phyloP scores from a whole-genome alignment of 306 rosid genomes.

The Rosa persica region DNA sequence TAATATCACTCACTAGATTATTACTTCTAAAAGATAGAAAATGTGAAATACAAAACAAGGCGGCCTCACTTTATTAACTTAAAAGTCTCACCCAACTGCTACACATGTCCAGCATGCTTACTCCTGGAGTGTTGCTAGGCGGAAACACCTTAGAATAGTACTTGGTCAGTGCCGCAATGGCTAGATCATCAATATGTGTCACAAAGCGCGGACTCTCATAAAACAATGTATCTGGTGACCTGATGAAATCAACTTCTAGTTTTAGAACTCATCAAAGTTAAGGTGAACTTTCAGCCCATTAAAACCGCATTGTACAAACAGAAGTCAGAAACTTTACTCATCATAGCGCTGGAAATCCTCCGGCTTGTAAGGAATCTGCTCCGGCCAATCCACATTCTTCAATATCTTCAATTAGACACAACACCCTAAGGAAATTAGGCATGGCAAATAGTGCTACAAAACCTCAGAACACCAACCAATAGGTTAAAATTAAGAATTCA shows the following conservation, averaged over 20 bases:
- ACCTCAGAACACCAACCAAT: constrained; percentile 10
- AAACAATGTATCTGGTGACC: constrained; percentile 65
- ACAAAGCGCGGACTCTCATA: constrained; percentile 80
- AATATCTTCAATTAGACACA: constrained; percentile 39
- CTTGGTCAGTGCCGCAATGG: constrained; percentile 70
- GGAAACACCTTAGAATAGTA: constrained; percentile 70
- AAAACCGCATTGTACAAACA: constrained; percentile 2
- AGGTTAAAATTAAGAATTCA: not conserved
- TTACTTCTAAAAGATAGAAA: not conserved
- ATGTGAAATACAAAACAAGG: not conserved
- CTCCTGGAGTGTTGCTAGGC: constrained; percentile 69
- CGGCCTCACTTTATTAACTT: not conserved
- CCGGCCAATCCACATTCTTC: constrained; percentile 74
- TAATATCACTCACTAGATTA: constrained; percentile 19
- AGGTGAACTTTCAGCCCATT: not conserved
- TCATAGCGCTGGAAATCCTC: constrained; percentile 81
- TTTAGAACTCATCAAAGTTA: not conserved
- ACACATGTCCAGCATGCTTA: constrained; percentile 75
- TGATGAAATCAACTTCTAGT: constrained; percentile 12
- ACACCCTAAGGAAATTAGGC: not conserved
- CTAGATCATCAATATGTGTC: constrained; percentile 81
- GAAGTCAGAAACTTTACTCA: constrained; percentile 46
- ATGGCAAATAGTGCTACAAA: not conserved
- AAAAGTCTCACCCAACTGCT: constrained; percentile 74
- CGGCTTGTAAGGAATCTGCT: constrained; percentile 68